Evolutionary conservation across 176 grass and related monocot genomes (phyloP).

Genomic region (Puccinellia tenuiflora): DNA sequence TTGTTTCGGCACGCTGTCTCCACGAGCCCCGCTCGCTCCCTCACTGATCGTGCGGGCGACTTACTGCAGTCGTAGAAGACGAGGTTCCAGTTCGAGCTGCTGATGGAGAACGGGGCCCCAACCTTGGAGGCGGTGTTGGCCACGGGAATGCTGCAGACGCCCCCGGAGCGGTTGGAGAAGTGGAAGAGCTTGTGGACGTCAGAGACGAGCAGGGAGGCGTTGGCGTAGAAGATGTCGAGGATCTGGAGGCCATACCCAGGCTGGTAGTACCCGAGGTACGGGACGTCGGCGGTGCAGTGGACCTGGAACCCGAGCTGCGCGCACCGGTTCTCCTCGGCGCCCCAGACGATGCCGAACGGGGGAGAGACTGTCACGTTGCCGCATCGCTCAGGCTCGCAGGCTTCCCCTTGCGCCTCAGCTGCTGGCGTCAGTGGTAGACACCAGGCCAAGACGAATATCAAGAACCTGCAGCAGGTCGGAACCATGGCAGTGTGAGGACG

Average conservation of each 20-base stretch:
- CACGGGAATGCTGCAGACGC: neutral
- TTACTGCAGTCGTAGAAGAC: conserved; percentile 21
- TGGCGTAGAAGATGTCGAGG: conserved; percentile 6
- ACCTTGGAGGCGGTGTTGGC: conserved; percentile 16
- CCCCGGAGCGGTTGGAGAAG: neutral
- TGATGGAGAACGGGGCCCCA: neutral
- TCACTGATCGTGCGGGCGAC: no score
- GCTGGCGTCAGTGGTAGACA: neutral
- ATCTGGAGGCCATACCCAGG: neutral
- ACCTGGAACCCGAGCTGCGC: no score
- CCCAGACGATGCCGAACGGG: neutral
- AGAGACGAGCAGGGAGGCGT: neutral
- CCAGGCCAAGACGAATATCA: neutral
- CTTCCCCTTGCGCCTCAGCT: neutral
- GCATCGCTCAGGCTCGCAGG: neutral
- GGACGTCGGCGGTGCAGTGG: no score
- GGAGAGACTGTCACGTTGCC: neutral
- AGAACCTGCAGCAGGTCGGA: neutral
- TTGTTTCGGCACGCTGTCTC: neutral
- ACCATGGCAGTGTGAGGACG: neutral
- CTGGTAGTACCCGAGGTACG: no score
- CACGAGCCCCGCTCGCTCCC: neutral
- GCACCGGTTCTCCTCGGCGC: neutral
- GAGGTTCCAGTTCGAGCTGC: neutral
- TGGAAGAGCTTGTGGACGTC: neutral